These are phyloP conservation scores for Nasturtium officinale DNA, from an alignment of 345 rosid genomes.

Conservation along the genomic window DNA sequence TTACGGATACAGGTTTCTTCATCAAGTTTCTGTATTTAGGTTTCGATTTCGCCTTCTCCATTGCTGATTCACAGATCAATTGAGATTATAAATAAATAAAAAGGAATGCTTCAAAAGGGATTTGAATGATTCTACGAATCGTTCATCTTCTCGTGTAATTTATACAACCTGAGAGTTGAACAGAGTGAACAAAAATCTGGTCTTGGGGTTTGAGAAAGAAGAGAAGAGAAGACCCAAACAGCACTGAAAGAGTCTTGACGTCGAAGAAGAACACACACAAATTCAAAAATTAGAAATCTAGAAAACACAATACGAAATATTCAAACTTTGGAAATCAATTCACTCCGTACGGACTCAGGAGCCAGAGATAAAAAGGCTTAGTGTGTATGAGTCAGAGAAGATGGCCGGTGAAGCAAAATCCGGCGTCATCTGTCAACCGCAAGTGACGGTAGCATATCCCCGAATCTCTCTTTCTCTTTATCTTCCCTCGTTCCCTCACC, in stretches of 20 bases:
- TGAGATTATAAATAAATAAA: not conserved
- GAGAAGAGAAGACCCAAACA: slow-evolving; percentile 14
- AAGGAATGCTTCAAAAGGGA: not conserved
- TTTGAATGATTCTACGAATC: slow-evolving; percentile 36
- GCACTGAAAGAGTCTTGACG: slow-evolving; percentile 28
- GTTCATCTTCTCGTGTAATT: slow-evolving; percentile 14
- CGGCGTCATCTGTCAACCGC: slow-evolving; percentile 40
- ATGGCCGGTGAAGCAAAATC: slow-evolving; percentile 36
- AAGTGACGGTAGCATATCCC: slow-evolving; percentile 33
- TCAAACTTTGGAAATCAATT: slow-evolving; percentile 6
- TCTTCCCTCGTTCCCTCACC: slow-evolving; percentile 2
- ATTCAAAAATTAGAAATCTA: not conserved
- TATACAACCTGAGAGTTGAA: slow-evolving; percentile 1
- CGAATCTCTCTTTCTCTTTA: slow-evolving; percentile 7
- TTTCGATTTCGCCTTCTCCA: slow-evolving; percentile 47
- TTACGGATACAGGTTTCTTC: slow-evolving; percentile 53
- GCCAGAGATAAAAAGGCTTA: not conserved
- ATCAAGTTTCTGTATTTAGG: slow-evolving; percentile 49
- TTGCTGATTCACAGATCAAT: slow-evolving; percentile 34
- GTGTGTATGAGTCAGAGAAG: not conserved
- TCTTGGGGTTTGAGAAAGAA: not conserved
- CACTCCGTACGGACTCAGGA: not conserved
- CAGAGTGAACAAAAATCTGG: slow-evolving; percentile 9
- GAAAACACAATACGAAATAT: not conserved
- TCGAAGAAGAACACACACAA: slow-evolving; percentile 8